Percentiles rank a stretch among this genome's conserved stretches.
These are phyloP conservation scores for Eudorina sp. DNA, from an alignment of 139 green algal genomes.

Conservation along the genomic window DNA sequence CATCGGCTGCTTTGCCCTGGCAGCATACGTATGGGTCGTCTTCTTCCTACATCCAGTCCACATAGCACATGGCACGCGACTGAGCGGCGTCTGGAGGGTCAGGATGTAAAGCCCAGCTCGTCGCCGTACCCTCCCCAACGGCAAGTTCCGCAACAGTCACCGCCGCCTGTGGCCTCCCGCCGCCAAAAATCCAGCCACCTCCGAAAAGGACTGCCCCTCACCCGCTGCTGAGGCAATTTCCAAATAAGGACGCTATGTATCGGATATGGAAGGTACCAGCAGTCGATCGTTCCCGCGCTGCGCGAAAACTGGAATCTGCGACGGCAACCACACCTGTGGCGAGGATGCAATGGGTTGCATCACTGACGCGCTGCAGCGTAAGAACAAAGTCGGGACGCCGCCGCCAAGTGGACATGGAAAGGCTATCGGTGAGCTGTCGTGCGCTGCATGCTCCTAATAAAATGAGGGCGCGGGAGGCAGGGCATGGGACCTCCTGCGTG, in stretches of 20 bases:
- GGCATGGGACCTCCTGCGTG: no score
- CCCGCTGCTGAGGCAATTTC: constrained; percentile 10
- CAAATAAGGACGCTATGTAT: constrained; percentile 45
- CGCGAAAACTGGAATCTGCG: constrained; percentile 74
- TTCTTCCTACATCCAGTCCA: not conserved
- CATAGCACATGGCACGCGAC: not conserved
- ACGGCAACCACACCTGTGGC: constrained; percentile 64
- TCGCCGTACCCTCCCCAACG: not conserved
- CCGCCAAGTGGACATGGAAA: constrained; percentile 73
- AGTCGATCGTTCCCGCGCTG: constrained; percentile 75
- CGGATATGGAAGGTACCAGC: constrained; percentile 51
- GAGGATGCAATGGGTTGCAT: constrained; percentile 70
- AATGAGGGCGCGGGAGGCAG: no score
- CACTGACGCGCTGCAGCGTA: constrained; percentile 50
- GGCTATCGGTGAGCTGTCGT: constrained; percentile 78
- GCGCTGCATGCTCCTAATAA: no score
- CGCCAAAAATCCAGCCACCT: not conserved
- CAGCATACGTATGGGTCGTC: constrained; percentile 25
- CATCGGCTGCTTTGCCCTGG: not conserved
- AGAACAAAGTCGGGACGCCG: constrained; percentile 64
- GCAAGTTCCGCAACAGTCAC: not conserved
- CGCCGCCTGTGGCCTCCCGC: not conserved
- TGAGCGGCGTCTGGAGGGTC: not conserved
- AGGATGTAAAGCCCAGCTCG: not conserved
- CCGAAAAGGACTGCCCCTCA: not conserved